phyloP scores from a whole-genome alignment of 1,139 yeast species.

The Hyphopichia khmerensis region DNA sequence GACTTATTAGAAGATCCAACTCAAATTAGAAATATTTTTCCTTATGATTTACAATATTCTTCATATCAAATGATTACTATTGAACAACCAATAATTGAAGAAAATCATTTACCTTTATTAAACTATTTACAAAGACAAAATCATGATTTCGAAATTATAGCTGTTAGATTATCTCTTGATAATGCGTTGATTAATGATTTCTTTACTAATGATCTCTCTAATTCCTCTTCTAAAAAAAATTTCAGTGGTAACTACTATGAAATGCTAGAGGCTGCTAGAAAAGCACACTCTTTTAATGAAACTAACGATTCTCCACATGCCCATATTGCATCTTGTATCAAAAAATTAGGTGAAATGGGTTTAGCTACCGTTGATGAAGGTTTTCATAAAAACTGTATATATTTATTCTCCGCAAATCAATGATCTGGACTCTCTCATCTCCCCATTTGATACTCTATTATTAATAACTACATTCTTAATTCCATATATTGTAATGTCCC shows the following conservation, averaged over 20 bases:
- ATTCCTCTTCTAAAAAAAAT: constrained; percentile 3
- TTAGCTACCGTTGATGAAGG: constrained; percentile 27
- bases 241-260: constrained; percentile 13
- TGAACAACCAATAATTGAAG: constrained; percentile 21
- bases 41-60: constrained; percentile 32
- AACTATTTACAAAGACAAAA: constrained; percentile 15
- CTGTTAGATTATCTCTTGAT: constrained; percentile 23
- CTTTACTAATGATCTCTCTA: constrained; percentile 9
- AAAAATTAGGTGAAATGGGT: constrained; percentile 29
- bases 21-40: constrained; percentile 13
- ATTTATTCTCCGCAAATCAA: constrained; percentile 10
- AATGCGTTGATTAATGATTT: constrained; percentile 14
- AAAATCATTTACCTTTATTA: constrained; percentile 23
- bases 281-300: not conserved
- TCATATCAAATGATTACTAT: constrained; percentile 30
- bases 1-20: not conserved
- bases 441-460: not conserved
- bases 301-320: constrained; percentile 4
- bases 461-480: not conserved
- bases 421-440: not conserved
- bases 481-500: too few relatives aligned
- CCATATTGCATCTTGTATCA: constrained; percentile 13
- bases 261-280: constrained; percentile 14
- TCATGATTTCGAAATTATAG: constrained; percentile 26
- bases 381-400: constrained; percentile 18